Evolutionary conservation across 2,329 filamentous ascomycete species (phyloP), one percentile per base, ranked within the genome.

Genomic region (Calonectria montana): DNA sequence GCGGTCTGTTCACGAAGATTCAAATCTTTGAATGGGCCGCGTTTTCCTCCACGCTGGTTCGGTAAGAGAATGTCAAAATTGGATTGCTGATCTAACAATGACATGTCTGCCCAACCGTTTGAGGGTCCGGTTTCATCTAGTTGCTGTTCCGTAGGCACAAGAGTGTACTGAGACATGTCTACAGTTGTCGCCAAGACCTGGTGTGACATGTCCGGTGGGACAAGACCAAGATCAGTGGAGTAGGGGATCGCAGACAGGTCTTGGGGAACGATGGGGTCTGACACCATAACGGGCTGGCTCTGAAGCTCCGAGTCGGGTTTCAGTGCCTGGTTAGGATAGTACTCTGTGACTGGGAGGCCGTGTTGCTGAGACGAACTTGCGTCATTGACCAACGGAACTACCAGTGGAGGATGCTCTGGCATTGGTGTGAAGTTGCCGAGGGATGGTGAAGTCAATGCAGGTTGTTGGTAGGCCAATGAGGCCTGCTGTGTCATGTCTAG

Each of bases 1-100:
- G 90, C 90, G 1, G 90, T 91, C 74, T 87, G 84, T 72, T 89
- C 84, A 27, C 89, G 86, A 35, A 87, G 83, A 12, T 81, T 82
- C n/a, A 84, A 82, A 64, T 89, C 87, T 70, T 86, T 88, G 80
- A 91, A 91, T 2, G 89, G 89, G 0, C 88, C 89, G 13, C 89
- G 79, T 72, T 84, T 84, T 13, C 82, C 83, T 45, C 78, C 79
- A 47, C 82, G 76, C 67, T 82, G 80, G 39, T 79, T 80, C 16
- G 81, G 76, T 45, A 80, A 64, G 6, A 81, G 62, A 37, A 81
- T 78, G 66, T 83, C 78, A 72, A 78, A 79, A 57, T 74, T 78
- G 7, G 79, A 69, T 35, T 79, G 75, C 37, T 80, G 80, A 10
- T 76, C 76, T 23, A 77, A 53, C 8, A 75, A 65, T 8, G 73